A percentile compares a stretch with the other conserved stretches of the same genome.
Evolutionary conservation across 257 asterid genomes (phyloP).

Genomic region (Gardenia jasminoides): DNA sequence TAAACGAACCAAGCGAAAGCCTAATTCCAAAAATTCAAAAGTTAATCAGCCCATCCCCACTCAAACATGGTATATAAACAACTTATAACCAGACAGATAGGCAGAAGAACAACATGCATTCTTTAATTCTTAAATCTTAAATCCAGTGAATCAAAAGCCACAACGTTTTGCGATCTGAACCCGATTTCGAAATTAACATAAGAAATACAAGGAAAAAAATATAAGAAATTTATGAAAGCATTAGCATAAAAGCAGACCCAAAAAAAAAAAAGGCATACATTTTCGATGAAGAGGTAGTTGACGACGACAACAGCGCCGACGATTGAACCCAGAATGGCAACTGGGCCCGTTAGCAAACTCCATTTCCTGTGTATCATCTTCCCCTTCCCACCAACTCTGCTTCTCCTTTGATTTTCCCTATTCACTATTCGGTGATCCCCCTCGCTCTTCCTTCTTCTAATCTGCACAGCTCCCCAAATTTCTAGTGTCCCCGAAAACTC

Average conservation of each 20-base stretch:
- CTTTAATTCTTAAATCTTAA: neutral
- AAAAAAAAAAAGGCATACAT: conserved; percentile 28
- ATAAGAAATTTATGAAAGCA: neutral
- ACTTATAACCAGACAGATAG: no score
- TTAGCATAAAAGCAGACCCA: neutral
- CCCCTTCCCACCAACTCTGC: neutral
- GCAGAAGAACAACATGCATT: no score
- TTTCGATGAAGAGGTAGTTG: conserved; percentile 60
- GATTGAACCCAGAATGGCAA: conserved; percentile 51
- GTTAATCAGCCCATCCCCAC: neutral
- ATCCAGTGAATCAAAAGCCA: no score
- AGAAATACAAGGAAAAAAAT: neutral
- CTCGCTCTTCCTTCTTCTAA: neutral
- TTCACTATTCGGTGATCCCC: no score
- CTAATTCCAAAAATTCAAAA: no score
- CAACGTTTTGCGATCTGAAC: neutral
- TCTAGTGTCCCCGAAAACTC: no score
- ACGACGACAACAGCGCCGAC: conserved; percentile 62
- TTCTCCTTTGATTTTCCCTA: no score
- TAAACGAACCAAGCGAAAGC: no score
- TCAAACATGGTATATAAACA: neutral
- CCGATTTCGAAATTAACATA: neutral
- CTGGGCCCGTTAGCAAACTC: conserved; percentile 79
- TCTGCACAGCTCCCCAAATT: neutral
- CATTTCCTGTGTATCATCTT: conserved; percentile 73